Base-by-base conservation (phyloP, 352 stramenopile species). In the Thalassiosira ordinaria region DNA sequence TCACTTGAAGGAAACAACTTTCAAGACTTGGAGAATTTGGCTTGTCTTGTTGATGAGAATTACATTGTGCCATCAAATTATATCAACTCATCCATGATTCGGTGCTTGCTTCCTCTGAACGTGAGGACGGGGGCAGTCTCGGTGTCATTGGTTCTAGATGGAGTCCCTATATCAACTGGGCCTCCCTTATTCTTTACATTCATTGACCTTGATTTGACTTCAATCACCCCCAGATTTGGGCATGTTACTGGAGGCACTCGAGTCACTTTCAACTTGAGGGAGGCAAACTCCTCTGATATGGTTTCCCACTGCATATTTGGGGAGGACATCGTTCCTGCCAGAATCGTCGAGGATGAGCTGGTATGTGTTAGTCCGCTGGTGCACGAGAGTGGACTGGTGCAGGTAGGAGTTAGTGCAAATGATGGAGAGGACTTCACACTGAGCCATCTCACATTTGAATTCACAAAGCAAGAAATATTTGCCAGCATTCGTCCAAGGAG, bases 171-270 rank as follows among this genome's bases (percentile, higher is more conserved):
- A 49, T 87, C 79, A 1, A 80, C 66, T 51, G 68, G 53, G 35
- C 73, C 57, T 57, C 70, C 37, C 31, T 39, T 65, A 57, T 69
- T 37, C 33, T 76, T 87, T 44, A 80, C 72, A 31, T 61, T 68
- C 27, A 47, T 82, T 18, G 73, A 87, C 44, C 35, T 87, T 1
- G 57, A 26, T 31, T 24, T 92, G 13, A 73, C 22, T 16, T 80
- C 76, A 6, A 85, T 92, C 35, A 51, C 59, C 31, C 90, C 89
- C 22, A 72, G 57, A 2, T 83, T 83, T 73, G 89, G 90, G 31
- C 63, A 81, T n/a, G 52, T 82, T n/a, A 69, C 41, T 65, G 91
- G 90, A 39, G 86, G 84, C 2, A 94, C 90, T 31, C 60, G 64
- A 13, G 79, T 94, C 13, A 70, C 31, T 46, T 73, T 88, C 0